phyloP scores from a whole-genome alignment of 2,329 filamentous ascomycete genomes.

The Fusarium sp. region DNA sequence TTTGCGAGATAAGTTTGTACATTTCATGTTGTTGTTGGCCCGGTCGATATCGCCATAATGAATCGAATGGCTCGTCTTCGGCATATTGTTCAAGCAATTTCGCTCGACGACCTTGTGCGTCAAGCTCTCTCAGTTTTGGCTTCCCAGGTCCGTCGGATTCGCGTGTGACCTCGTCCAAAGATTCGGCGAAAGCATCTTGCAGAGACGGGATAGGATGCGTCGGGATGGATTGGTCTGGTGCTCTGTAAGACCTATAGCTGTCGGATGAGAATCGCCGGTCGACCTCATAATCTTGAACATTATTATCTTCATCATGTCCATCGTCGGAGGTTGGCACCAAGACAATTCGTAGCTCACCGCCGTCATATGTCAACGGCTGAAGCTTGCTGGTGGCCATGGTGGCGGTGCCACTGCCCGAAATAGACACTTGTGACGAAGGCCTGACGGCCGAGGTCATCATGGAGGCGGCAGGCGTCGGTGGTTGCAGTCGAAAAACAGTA shows the following conservation, averaged over 20 bases:
- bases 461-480: conserved; percentile 17
- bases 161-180: conserved; percentile 76
- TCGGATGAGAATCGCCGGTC: conserved; percentile 38
- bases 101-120: conserved; percentile 72
- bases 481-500: conserved; percentile 28
- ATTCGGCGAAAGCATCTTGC: conserved; percentile 86
- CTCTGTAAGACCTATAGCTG: conserved; percentile 40
- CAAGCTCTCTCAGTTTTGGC: conserved; percentile 64
- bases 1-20: conserved; percentile 90
- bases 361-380: conserved; percentile 47
- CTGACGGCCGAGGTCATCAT: conserved; percentile 43
- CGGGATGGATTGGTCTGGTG: conserved; percentile 46
- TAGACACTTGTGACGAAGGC: conserved; percentile 42
- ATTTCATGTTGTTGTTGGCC: conserved; percentile 87
- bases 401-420: conserved; percentile 41
- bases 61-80: conserved; percentile 77
- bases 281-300: conserved; percentile 21
- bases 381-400: conserved; percentile 48
- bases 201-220: conserved; percentile 78
- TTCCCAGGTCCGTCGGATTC: conserved; percentile 56
- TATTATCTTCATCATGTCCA: conserved; percentile 16
- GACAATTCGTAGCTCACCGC: conserved; percentile 48
- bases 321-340: conserved; percentile 46
- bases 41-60: conserved; percentile 79
- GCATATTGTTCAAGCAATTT: conserved; percentile 74